A percentile compares a stretch with the other conserved stretches of the same genome.
phyloP scores from a whole-genome alignment of 768 basidiomycete species.

The Paxillus ammoniavirescens region DNA sequence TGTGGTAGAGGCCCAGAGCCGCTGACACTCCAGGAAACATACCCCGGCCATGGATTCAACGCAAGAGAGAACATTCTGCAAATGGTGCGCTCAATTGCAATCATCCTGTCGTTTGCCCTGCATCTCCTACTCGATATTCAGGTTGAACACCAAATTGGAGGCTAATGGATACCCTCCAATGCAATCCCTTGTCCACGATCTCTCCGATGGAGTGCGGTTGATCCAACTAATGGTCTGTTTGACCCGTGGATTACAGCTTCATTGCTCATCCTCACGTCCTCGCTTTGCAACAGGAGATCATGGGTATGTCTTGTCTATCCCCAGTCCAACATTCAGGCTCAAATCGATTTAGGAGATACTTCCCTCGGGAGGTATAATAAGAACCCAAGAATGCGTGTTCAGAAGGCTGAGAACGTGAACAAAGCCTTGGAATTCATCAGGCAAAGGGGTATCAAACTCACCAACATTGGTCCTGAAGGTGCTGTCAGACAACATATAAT shows the following conservation, averaged over 20 bases:
- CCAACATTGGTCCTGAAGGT: constrained; percentile 98
- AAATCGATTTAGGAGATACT: constrained; percentile 59
- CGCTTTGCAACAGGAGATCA: constrained; percentile 73
- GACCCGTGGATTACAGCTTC: not conserved
- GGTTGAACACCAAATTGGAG: constrained; percentile 96
- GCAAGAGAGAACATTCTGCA: constrained; percentile 86
- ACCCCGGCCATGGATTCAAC: constrained; percentile 31
- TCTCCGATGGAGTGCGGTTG: constrained; percentile 92
- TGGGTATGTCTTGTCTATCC: constrained; percentile 55
- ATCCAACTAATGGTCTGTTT: constrained; percentile 86
- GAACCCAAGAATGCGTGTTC: constrained; percentile 86
- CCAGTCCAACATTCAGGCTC: constrained; percentile 6
- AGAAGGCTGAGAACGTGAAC: constrained; percentile 98
- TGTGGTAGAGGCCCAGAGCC: not conserved
- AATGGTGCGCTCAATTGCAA: constrained; percentile 58
- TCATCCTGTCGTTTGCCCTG: not conserved
- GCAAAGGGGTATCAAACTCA: constrained; percentile 90
- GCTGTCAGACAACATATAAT: constrained; percentile 5
- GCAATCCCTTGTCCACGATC: constrained; percentile 84
- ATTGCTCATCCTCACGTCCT: constrained; percentile 4
- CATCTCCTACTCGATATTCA: constrained; percentile 30
- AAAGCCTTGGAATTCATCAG: constrained; percentile 96
- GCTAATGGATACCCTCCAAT: constrained; percentile 81
- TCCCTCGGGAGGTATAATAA: constrained; percentile 95
- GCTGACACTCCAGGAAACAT: not conserved